Evolutionary conservation across 768 basidiomycete genomes (phyloP), one percentile per base, ranked within the genome.

Genomic region (Leccinum boreale): DNA sequence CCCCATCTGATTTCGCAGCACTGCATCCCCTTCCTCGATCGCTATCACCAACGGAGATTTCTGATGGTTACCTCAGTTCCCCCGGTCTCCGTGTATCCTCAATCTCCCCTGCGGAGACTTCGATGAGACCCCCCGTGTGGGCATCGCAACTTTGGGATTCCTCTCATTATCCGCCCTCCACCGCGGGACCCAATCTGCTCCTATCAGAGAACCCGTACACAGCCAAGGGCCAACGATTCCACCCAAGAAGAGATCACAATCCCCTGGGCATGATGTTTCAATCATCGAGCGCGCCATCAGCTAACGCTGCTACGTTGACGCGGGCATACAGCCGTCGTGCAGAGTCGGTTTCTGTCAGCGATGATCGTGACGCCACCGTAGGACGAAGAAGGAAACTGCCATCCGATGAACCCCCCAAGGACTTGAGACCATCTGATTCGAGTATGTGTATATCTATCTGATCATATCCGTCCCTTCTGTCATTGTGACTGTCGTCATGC

Each of bases 331-430:
- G 80, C 69, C 81, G 84, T 50, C 81, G 85, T 28, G 83, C 86
- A 55, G 88, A 86, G 66, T 87, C 86, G 14, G 81, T 82, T 56
- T 82, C 80, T 65, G 72, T 81, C 51, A 75, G 69, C 54, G 79
- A 87, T 54, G 87, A 89, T 61, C 81, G 81, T 57, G 88, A 89
- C 70, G 86, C 85, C 56, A 91, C 90, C n/a, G 75, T 91, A 39
- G 82, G 88, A 60, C 78, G 83, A 59, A 86, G 76, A 71, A 79
- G 83, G 78, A 73, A 77, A 55, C 26, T 53, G 8, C 44, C 58
- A 7, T 63, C 70, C 75, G 73, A 74, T 33, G 70, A 72, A 29
- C 56, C 59, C 55, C 58, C 65, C 54, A 67, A 63, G 44, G 81
- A 81, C 33, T 77, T 72, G 46, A 80, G 77, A 64, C 61, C 75